A percentile compares a stretch with the other conserved stretches of the same genome.
Evolutionary conservation across 2,329 filamentous ascomycete genomes (phyloP).

Genomic region (Chalaropsis ovoidea): DNA sequence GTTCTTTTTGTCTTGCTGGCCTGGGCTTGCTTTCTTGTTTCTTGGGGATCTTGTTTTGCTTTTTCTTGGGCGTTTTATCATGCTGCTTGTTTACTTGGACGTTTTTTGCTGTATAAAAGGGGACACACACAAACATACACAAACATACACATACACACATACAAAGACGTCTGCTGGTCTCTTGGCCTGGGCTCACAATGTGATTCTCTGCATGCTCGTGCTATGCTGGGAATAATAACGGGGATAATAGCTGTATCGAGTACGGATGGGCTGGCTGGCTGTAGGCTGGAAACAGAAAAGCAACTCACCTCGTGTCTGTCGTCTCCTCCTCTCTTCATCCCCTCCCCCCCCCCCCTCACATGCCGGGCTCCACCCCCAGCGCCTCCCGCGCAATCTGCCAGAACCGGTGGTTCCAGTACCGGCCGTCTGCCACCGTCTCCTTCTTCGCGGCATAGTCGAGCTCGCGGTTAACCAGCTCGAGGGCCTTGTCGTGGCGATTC

Average conservation of each 20-base stretch:
- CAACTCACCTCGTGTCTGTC: background rate
- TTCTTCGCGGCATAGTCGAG: conserved; percentile 27
- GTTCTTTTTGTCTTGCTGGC: background rate
- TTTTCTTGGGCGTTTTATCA: background rate
- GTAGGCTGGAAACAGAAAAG: too few species aligned
- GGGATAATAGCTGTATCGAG: too few species aligned
- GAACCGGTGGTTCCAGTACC: conserved; percentile 42
- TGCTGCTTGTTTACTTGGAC: too few species aligned
- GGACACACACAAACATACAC: too few species aligned
- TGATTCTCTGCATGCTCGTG: too few species aligned
- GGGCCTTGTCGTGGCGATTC: conserved; percentile 30
- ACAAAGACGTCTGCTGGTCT: too few species aligned
- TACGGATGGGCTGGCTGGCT: too few species aligned
- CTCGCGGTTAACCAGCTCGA: conserved; percentile 31
- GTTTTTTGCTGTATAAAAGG: too few species aligned
- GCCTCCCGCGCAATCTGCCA: conserved; percentile 40
- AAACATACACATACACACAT: too few species aligned
- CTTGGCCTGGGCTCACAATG: too few species aligned
- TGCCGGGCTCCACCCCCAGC: conserved; percentile 3
- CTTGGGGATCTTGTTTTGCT: background rate
- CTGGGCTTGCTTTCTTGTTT: background rate
- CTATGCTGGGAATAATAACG: too few species aligned
- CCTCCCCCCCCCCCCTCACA: background rate
- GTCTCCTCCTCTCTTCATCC: background rate
- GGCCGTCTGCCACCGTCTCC: conserved; percentile 27